A percentile compares a stretch with the other conserved stretches of the same genome.
These are phyloP conservation scores for Backusella sp. DNA, from an alignment of 192 early-diverging fungal genomes.

Conservation along the genomic window DNA sequence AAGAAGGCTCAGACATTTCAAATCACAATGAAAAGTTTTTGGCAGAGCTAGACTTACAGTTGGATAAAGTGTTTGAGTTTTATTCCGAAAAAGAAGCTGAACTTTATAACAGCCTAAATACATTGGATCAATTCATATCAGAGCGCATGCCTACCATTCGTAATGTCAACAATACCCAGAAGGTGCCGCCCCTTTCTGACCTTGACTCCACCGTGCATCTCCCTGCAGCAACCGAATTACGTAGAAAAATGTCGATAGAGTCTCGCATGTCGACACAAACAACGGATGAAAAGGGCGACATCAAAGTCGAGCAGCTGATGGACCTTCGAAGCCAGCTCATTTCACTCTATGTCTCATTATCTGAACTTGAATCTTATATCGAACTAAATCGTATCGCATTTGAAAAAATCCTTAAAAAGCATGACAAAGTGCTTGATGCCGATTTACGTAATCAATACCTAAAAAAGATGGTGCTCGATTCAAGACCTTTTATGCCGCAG, in stretches of 20 bases:
- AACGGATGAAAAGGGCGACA: neutral
- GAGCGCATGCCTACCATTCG: neutral
- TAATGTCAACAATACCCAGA: neutral
- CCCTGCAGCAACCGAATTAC: neutral
- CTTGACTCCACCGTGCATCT: conserved; percentile 3
- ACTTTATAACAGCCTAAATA: conserved; percentile 51
- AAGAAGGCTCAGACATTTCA: conserved; percentile 6
- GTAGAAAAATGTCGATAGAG: conserved; percentile 15
- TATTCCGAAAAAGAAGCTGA: conserved; percentile 69
- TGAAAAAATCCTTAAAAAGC: conserved; percentile 92
- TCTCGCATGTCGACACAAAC: conserved; percentile 25
- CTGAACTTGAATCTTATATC: conserved; percentile 80
- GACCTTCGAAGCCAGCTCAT: conserved; percentile 27
- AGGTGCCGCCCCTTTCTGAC: neutral
- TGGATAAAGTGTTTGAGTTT: conserved; percentile 67
- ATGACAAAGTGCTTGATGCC: conserved; percentile 82
- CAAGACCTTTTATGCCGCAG: conserved; percentile 54
- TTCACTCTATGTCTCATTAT: conserved; percentile 54
- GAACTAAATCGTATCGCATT: conserved; percentile 88
- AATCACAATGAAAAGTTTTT: conserved; percentile 42
- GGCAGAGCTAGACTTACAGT: conserved; percentile 64
- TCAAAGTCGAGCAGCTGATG: conserved; percentile 12
- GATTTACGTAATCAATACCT: conserved; percentile 40
- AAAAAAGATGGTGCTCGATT: conserved; percentile 49
- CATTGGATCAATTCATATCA: conserved; percentile 30